phyloP scores from a whole-genome alignment of 768 basidiomycete species.

The Kwoniella sp. region DNA sequence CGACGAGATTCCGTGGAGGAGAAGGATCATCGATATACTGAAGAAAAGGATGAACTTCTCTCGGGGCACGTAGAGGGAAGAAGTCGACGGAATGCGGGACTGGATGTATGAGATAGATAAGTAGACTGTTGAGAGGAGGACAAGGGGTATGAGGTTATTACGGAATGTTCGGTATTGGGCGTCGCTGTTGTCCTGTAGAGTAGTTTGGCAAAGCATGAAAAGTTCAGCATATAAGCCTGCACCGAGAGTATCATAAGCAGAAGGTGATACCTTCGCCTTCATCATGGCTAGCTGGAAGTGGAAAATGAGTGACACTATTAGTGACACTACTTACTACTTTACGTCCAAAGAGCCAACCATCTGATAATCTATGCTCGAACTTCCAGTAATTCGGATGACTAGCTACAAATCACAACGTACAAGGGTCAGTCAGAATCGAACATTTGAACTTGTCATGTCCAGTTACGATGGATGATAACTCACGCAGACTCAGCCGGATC shows the following conservation, averaged over 20 bases:
- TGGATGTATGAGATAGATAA: constrained; percentile 60
- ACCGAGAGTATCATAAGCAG: too few relatives aligned
- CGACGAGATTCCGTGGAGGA: constrained; percentile 76
- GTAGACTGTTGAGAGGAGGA: constrained; percentile 62
- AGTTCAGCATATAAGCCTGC: too few relatives aligned
- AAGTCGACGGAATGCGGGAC: constrained; percentile 12
- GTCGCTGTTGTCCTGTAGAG: constrained; percentile 82
- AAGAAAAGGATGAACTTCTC: constrained; percentile 56
- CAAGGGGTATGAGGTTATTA: constrained; percentile 70
- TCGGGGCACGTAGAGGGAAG: constrained; percentile 3
- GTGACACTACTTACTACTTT: constrained; percentile 68
- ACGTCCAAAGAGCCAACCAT: constrained; percentile 81
- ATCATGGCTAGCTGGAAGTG: too few relatives aligned
- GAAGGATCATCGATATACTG: constrained; percentile 67
- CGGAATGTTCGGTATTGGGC: constrained; percentile 87
- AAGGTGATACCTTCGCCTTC: too few relatives aligned
- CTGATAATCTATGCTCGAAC: constrained; percentile 64
- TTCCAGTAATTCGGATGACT: constrained; percentile 72
- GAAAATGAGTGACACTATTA: too few relatives aligned
- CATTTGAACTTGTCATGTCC: too few relatives aligned
- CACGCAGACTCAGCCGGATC: constrained; percentile 71
- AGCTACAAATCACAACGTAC: constrained; percentile 56
- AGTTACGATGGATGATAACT: too few relatives aligned
- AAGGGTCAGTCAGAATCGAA: background rate
- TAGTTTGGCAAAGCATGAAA: background rate